These are phyloP conservation scores for Trametes polyzona DNA, from an alignment of 1,284 basidiomycete genomes.

Conservation along the genomic window DNA sequence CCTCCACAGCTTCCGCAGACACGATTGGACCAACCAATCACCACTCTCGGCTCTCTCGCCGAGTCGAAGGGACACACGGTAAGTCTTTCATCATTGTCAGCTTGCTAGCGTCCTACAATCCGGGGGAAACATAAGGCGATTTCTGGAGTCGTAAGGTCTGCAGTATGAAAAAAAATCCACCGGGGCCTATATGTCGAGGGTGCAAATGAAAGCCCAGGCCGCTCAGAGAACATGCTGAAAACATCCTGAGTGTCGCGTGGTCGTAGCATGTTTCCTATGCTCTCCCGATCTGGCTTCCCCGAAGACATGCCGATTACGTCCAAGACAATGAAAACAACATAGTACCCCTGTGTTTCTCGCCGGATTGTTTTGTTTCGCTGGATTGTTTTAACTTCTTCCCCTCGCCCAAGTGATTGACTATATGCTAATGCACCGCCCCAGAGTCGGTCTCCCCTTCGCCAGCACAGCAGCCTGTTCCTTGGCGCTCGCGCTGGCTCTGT, in stretches of 20 bases:
- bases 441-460: conserved; percentile 45
- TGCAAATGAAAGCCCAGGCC: not conserved
- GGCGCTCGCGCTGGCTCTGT: conserved; percentile 33
- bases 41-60: conserved; percentile 65
- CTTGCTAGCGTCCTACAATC: not conserved
- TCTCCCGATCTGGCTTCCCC: not conserved
- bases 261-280: conserved; percentile 2
- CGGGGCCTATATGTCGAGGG: not conserved
- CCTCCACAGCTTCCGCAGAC: conserved; percentile 45
- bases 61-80: conserved; percentile 53
- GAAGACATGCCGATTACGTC: not conserved
- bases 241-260: not conserved
- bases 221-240: not conserved
- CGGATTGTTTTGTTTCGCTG: too few relatives aligned
- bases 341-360: not conserved
- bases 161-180: not conserved
- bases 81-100: conserved; percentile 4
- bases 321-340: not conserved
- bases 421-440: conserved; percentile 8
- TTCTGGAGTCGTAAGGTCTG: not conserved
- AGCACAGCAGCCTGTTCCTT: conserved; percentile 55
- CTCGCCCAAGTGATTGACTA: not conserved
- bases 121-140: not conserved
- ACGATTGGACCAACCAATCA: conserved; percentile 30
- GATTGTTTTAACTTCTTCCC: not conserved